Evolutionary conservation across 257 asterid genomes (phyloP).

Genomic region (Voacanga thouarsii): DNA sequence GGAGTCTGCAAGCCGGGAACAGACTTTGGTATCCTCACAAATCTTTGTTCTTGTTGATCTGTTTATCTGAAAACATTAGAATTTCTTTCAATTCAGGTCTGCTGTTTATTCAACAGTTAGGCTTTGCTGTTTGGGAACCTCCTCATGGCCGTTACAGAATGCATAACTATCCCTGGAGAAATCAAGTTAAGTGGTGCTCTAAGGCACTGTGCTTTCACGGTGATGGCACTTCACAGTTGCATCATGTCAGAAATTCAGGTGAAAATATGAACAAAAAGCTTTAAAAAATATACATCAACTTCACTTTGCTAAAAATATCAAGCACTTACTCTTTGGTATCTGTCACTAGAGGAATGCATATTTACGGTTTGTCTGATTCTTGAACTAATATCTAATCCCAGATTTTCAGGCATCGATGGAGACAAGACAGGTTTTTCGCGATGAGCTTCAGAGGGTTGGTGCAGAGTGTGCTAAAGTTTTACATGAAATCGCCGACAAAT

Average conservation of each 20-base stretch:
- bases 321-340: background rate
- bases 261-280: background rate
- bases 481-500: constrained; percentile 23
- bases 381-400: background rate
- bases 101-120: constrained; percentile 26
- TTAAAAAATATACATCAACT: background rate
- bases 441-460: constrained; percentile 35
- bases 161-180: constrained; percentile 43
- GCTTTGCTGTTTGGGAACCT: constrained; percentile 57
- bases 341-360: background rate
- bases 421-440: constrained; percentile 30
- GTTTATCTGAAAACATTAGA: background rate
- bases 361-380: background rate
- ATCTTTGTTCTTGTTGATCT: background rate
- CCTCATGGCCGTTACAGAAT: constrained; percentile 45
- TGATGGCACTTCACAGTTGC: constrained; percentile 56
- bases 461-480: constrained; percentile 37
- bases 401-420: constrained; percentile 42
- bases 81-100: background rate
- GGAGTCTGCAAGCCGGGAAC: constrained; percentile 39
- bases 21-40: constrained; percentile 31
- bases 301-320: background rate
- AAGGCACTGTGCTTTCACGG: constrained; percentile 53
- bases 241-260: constrained; percentile 54
- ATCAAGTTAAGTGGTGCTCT: constrained; percentile 41